A percentile compares a stretch with the other conserved stretches of the same genome.
Conservation (phyloP, 805 yeast species). For the Lachancea sp. region DNA sequence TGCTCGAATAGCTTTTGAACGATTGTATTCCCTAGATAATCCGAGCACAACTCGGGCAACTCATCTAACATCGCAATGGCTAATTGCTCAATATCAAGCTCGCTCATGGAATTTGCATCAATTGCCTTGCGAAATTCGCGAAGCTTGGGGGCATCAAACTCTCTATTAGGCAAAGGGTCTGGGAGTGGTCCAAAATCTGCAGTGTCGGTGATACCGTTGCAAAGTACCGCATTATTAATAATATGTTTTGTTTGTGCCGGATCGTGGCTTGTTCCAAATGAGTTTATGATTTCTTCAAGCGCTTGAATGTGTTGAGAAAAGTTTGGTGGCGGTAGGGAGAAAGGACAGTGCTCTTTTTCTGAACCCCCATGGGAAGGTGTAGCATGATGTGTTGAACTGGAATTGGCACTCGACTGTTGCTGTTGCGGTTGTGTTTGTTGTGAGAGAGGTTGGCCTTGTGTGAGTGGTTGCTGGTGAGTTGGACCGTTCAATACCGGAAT, state of each 20-base stretch:
- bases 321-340: constrained; percentile 31
- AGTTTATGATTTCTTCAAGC: constrained; percentile 19
- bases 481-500: constrained; percentile 29
- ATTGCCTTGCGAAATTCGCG: constrained; percentile 77
- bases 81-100: constrained; percentile 68
- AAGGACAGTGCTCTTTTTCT: constrained; percentile 34
- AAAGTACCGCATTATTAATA: constrained; percentile 39
- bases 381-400: constrained; percentile 13
- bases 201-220: constrained; percentile 40
- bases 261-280: constrained; percentile 23
- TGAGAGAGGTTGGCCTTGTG: constrained; percentile 3
- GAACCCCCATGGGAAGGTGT: constrained; percentile 11
- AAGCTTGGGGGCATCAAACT: constrained; percentile 80
- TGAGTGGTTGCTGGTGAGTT: constrained; percentile 8
- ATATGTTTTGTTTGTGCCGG: constrained; percentile 37
- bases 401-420: constrained; percentile 5
- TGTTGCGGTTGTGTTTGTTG: not conserved
- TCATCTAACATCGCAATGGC: constrained; percentile 82
- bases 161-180: constrained; percentile 56
- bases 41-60: constrained; percentile 84
- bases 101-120: constrained; percentile 47
- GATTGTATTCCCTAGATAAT: constrained; percentile 91
- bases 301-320: constrained; percentile 14
- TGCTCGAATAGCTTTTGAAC: constrained; percentile 83
- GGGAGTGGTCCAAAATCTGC: constrained; percentile 70